phyloP scores from a whole-genome alignment of 768 basidiomycete species.

The Kwoniella europaea region DNA sequence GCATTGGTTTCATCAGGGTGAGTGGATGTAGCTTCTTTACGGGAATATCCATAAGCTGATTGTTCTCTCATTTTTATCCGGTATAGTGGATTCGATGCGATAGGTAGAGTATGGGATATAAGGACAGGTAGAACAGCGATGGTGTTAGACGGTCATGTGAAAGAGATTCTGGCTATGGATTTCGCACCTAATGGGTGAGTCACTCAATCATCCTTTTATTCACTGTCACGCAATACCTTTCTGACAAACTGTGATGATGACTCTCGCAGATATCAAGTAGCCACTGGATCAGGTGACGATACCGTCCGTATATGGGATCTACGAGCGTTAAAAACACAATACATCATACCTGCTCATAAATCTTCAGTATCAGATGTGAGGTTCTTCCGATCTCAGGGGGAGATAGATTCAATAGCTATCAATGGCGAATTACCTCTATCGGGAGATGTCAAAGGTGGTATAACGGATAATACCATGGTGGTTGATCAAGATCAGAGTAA shows the following conservation, averaged over 20 bases:
- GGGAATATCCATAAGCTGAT: neutral
- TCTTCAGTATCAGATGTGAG: slow-evolving; percentile 94
- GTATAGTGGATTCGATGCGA: slow-evolving; percentile 87
- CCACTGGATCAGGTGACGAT: slow-evolving; percentile 95
- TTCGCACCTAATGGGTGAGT: slow-evolving; percentile 95
- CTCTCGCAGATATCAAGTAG: slow-evolving; percentile 82
- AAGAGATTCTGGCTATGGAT: slow-evolving; percentile 84
- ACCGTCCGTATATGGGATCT: slow-evolving; percentile 99
- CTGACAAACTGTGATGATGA: too few relatives aligned
- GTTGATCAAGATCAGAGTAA: slow-evolving; percentile 26
- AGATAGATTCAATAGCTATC: slow-evolving; percentile 23
- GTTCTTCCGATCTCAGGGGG: slow-evolving; percentile 71
- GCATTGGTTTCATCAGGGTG: slow-evolving; percentile 91
- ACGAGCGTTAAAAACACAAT: slow-evolving; percentile 85
- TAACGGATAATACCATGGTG: slow-evolving; percentile 10
- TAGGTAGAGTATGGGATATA: slow-evolving; percentile 96
- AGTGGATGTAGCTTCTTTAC: slow-evolving; percentile 51
- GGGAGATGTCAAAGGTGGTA: slow-evolving; percentile 11
- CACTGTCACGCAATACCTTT: too few relatives aligned
- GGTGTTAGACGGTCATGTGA: slow-evolving; percentile 96
- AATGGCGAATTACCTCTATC: slow-evolving; percentile 7
- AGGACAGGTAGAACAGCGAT: slow-evolving; percentile 94
- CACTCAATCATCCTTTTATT: neutral
- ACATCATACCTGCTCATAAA: slow-evolving; percentile 94
- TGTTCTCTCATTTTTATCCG: slow-evolving; percentile 3